Conservation (phyloP, 106 monocot species). For the Dendrobium chrysotoxum region DNA sequence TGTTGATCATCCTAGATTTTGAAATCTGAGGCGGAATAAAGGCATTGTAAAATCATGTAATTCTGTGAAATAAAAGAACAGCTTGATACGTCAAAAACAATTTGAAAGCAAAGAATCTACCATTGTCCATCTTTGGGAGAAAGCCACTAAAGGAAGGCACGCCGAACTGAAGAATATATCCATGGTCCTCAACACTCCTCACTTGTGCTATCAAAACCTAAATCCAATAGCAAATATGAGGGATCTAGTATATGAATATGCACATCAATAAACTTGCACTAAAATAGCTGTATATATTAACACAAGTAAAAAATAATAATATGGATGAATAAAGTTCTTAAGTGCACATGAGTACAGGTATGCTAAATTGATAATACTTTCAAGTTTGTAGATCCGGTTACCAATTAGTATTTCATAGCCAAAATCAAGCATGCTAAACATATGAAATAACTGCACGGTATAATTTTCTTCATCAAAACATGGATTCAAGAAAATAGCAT, state of each 20-base stretch:
- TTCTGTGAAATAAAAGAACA: not conserved
- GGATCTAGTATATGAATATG: not conserved
- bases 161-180: slow-evolving; percentile 93
- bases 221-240: not conserved
- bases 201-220: slow-evolving; percentile 77
- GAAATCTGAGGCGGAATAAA: not conserved
- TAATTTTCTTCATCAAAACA: not conserved
- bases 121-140: slow-evolving; percentile 41
- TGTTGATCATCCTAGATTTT: not conserved
- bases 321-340: not conserved
- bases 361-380: too few relatives aligned
- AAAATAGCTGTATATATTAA: not conserved
- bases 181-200: slow-evolving; percentile 94
- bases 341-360: too few relatives aligned
- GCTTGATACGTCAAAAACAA: not conserved
- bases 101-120: slow-evolving; percentile 18
- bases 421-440: too few relatives aligned
- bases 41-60: not conserved
- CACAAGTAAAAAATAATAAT: not conserved
- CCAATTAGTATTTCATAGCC: too few relatives aligned
- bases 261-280: not conserved
- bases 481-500: not conserved
- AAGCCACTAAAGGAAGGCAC: slow-evolving; percentile 74
- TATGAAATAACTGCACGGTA: not conserved
- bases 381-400: not conserved